These are phyloP conservation scores for Magnusiomyces clavatus DNA, from an alignment of 1,139 yeast genomes.

Conservation along the genomic window DNA sequence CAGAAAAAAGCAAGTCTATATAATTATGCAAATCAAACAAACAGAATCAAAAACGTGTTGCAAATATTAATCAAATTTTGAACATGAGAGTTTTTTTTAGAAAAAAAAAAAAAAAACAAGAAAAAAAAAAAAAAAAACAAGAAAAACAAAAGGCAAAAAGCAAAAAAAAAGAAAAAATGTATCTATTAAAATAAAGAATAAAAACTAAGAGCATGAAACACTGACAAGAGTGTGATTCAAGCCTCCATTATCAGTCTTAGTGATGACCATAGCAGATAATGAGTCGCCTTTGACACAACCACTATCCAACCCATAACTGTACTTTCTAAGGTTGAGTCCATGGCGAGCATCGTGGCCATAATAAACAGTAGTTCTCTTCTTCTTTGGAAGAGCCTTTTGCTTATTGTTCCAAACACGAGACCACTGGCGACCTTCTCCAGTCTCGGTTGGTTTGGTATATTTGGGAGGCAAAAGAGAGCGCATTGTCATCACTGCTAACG, in stretches of 20 bases:
- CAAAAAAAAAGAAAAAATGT: too few species aligned
- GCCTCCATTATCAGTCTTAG: slow-evolving; percentile 25
- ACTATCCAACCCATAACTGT: slow-evolving; percentile 72
- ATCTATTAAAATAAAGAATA: too few species aligned
- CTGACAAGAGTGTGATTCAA: slow-evolving; percentile 27
- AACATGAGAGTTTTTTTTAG: too few species aligned
- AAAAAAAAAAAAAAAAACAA: too few species aligned
- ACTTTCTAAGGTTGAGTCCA: slow-evolving; percentile 60
- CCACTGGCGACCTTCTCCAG: slow-evolving; percentile 50
- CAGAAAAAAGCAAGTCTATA: too few species aligned
- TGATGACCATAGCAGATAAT: slow-evolving; percentile 56
- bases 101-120: too few species aligned
- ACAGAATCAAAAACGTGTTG: too few species aligned
- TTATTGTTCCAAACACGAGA: slow-evolving; percentile 52
- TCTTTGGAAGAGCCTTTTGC: slow-evolving; percentile 28
- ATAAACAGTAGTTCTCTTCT: slow-evolving; percentile 45
- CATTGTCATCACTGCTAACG: slow-evolving; percentile 53
- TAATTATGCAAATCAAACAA: too few species aligned
- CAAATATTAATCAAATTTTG: too few species aligned
- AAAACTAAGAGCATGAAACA: slow-evolving; percentile 26
- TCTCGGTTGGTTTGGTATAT: slow-evolving; percentile 46
- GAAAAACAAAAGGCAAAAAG: too few species aligned
- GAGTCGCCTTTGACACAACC: slow-evolving; percentile 73
- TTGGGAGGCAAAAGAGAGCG: slow-evolving; percentile 53
- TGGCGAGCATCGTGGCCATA: slow-evolving; percentile 87